A percentile compares a stretch with the other conserved stretches of the same genome.
Conservation (phyloP, 164 flowering plant species). For the Annona cherimola region DNA sequence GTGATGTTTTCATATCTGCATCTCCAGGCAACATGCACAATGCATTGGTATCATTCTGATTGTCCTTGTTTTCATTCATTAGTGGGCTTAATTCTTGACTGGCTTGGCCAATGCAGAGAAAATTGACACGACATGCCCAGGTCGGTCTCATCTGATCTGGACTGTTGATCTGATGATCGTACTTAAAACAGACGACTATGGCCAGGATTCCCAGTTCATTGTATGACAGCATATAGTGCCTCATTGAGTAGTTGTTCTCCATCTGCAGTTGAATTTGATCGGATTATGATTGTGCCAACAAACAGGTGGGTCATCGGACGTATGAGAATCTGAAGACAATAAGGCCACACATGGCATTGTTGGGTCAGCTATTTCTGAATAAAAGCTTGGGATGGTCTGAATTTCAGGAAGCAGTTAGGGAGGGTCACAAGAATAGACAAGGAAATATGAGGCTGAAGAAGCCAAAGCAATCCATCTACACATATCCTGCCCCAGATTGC, state of each 20-base stretch:
- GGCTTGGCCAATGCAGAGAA: too few species aligned
- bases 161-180: not conserved
- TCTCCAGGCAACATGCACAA: conserved; percentile 99
- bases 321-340: conserved; percentile 77
- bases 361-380: conserved; percentile 85
- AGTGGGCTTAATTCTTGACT: too few species aligned
- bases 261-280: not conserved
- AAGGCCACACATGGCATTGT: conserved; percentile 85
- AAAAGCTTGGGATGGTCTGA: conserved; percentile 81
- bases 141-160: not conserved
- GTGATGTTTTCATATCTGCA: conserved; percentile 96
- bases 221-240: too few species aligned
- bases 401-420: conserved; percentile 58
- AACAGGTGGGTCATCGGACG: conserved; percentile 87
- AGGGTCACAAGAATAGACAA: conserved; percentile 76
- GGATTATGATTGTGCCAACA: not conserved
- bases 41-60: conserved; percentile 60
- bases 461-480: conserved; percentile 74
- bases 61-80: not conserved
- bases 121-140: not conserved
- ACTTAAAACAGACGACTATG: not conserved
- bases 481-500: conserved; percentile 96
- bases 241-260: not conserved
- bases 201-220: not conserved
- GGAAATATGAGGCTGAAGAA: conserved; percentile 71